Base-by-base conservation (phyloP, 495 filamentous ascomycete species). In the Penicillium longicatenatum region DNA sequence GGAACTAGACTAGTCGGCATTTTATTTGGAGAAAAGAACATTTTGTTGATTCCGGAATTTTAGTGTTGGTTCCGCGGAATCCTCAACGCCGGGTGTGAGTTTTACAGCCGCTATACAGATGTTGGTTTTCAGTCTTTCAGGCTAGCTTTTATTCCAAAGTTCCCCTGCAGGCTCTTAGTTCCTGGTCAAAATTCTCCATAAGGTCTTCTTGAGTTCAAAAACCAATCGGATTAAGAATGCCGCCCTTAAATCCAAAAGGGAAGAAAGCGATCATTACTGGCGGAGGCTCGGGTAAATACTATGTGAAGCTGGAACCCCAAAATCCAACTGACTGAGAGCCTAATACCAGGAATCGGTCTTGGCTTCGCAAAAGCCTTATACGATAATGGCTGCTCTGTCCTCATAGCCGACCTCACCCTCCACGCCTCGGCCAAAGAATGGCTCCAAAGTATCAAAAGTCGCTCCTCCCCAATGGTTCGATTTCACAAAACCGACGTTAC, bases 401-500 rank as follows among this genome's bases (percentile, higher is more conserved):
- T 43, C 6, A 17, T 43, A 43, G 41, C 41, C 8, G 41, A 43
- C n/a, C 41, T 43, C 20, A 17, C 6, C 11, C 41, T 43, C 41
- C 41, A 43, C 16, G 41, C 41, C n/a, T 20, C 41, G 20, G 41
- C 41, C 41, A 21, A 43, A 43, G 41, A 43, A 43, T 43, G 41
- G 41, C 16, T 43, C 17, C n/a, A 43, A 16, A 43, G 8, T 21
- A 21, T 43, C 41, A 6, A 19, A 43, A 17, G 41, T 21, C 41
- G 20, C 17, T 21, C 41, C 20, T 43, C 41, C 41, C 41, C 41
- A 2, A 43, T 20, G 20, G 41, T 43, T 6, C 41, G 3, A 43
- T 43, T 43, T 19, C 41, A 43, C 17, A 43, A 43, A 6, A 43
- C 41, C 20, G 41, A 43, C 20, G 41, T 43, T 43, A 43, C 17